Evolutionary conservation across 192 early-diverging fungal species (phyloP).

Genomic region (Dissophora ornata): DNA sequence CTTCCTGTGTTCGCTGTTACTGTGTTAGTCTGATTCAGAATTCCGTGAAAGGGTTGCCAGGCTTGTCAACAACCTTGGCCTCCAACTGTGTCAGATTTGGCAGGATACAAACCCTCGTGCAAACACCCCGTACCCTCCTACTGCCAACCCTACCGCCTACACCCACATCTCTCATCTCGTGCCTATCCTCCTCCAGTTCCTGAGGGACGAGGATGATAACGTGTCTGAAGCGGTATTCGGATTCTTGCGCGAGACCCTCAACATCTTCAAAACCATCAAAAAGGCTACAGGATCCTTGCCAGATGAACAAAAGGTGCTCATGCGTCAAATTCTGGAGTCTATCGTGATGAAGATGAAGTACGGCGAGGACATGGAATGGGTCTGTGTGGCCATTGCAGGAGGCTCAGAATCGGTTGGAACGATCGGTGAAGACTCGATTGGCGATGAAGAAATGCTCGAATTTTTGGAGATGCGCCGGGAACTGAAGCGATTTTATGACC

Average conservation of each 20-base stretch:
- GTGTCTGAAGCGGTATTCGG: conserved; percentile 80
- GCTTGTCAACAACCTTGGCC: conserved; percentile 78
- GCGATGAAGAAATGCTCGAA: conserved; percentile 55
- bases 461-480: conserved; percentile 63
- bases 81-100: conserved; percentile 77
- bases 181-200: conserved; percentile 81
- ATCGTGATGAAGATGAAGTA: conserved; percentile 92
- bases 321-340: conserved; percentile 68
- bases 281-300: conserved; percentile 56
- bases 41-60: conserved; percentile 78
- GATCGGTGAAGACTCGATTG: conserved; percentile 47
- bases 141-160: conserved; percentile 65
- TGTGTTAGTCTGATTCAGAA: conserved; percentile 61
- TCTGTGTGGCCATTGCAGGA: conserved; percentile 42
- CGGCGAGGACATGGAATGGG: conserved; percentile 84
- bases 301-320: conserved; percentile 60
- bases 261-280: conserved; percentile 71
- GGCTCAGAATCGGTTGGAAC: conserved; percentile 45
- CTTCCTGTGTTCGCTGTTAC: no score
- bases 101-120: conserved; percentile 56
- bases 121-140: conserved; percentile 41
- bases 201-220: conserved; percentile 88
- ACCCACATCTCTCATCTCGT: conserved; percentile 79
- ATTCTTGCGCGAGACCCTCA: conserved; percentile 77
- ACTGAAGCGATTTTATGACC: conserved; percentile 77